A percentile compares a stretch with the other conserved stretches of the same genome.
phyloP scores from a whole-genome alignment of 345 rosid genomes.

The Gossypium longicalyx region DNA sequence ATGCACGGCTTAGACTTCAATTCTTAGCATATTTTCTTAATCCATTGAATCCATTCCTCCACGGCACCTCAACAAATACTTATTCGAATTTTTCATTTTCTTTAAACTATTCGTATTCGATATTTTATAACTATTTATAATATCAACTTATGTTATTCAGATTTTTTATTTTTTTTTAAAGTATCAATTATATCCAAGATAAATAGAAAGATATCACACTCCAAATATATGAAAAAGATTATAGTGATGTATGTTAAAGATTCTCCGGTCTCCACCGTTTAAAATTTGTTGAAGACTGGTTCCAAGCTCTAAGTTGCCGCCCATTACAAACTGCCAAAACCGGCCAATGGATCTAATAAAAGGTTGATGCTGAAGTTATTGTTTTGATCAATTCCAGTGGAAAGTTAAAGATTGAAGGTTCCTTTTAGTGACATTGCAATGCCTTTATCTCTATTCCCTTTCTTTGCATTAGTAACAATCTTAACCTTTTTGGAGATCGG shows the following conservation, averaged over 20 bases:
- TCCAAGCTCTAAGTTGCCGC: constrained; percentile 3
- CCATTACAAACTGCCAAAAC: not conserved
- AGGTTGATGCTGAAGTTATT: not conserved
- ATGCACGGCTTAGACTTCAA: not conserved
- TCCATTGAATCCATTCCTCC: not conserved
- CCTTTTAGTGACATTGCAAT: not conserved
- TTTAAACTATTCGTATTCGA: too few relatives aligned
- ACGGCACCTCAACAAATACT: not conserved
- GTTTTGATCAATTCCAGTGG: not conserved
- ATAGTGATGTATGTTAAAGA: not conserved
- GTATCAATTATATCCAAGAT: too few relatives aligned
- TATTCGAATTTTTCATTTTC: too few relatives aligned
- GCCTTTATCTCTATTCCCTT: not conserved
- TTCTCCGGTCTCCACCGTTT: not conserved
- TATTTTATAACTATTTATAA: too few relatives aligned
- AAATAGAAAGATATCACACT: too few relatives aligned
- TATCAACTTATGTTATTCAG: too few relatives aligned
- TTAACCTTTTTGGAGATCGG: constrained; percentile 4
- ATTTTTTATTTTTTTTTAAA: too few relatives aligned
- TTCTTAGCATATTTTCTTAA: not conserved
- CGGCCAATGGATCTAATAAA: constrained; percentile 1
- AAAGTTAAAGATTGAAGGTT: not conserved
- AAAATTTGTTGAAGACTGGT: not conserved
- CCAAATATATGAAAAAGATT: too few relatives aligned
- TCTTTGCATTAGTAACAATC: constrained; percentile 4